A percentile compares a stretch with the other conserved stretches of the same genome.
These are phyloP conservation scores for Carex kokanica DNA, from an alignment of 176 grass and related monocot species.

Conservation along the genomic window DNA sequence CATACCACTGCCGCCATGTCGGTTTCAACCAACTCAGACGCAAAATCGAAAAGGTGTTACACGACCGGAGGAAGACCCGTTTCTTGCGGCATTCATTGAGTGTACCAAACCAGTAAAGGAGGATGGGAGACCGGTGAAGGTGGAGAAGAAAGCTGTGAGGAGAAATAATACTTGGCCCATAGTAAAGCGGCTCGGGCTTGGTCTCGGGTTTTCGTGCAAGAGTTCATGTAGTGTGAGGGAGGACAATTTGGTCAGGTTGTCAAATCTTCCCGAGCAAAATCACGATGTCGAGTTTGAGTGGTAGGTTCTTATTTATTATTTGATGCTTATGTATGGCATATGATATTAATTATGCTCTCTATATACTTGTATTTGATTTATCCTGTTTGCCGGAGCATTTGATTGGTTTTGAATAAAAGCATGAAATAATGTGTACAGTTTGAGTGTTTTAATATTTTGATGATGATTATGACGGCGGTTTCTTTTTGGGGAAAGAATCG, in stretches of 20 bases:
- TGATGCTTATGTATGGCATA: background rate
- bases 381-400: background rate
- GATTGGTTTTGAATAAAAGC: background rate
- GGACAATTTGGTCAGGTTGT: constrained; percentile 33
- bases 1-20: constrained; percentile 56
- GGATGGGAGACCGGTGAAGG: background rate
- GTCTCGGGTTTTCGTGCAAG: constrained; percentile 51
- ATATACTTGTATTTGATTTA: background rate
- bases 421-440: background rate
- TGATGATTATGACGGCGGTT: background rate
- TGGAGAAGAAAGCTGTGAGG: background rate
- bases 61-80: constrained; percentile 52
- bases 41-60: background rate
- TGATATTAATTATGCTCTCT: background rate
- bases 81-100: constrained; percentile 64
- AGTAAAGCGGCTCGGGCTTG: constrained; percentile 5
- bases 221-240: constrained; percentile 29
- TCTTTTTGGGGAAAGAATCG: background rate
- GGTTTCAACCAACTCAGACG: background rate
- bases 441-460: background rate
- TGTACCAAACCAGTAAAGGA: constrained; percentile 40
- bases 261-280: constrained; percentile 4
- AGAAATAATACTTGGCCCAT: constrained; percentile 18
- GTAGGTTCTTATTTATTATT: background rate
- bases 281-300: background rate